Conservation (phyloP, 208 protist species). For the Leishmania mexicana region DNA sequence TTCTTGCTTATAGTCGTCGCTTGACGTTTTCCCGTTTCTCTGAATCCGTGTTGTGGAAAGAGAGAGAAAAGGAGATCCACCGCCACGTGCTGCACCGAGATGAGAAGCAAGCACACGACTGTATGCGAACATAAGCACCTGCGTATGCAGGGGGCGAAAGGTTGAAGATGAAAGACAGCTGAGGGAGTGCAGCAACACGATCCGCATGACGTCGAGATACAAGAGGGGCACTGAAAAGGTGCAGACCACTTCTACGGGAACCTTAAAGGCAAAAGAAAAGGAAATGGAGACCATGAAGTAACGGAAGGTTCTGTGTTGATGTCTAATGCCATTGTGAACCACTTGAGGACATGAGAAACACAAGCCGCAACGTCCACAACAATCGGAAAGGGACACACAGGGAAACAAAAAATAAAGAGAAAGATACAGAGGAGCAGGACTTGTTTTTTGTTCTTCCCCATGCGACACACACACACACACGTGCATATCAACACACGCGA, state of each 20-base stretch:
- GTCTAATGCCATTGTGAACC: too few relatives aligned
- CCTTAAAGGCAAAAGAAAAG: not conserved
- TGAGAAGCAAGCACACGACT: not conserved
- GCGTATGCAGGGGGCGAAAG: not conserved
- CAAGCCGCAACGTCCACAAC: not conserved
- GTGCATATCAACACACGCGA: not conserved
- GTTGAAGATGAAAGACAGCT: not conserved
- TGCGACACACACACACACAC: not conserved
- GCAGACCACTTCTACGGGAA: not conserved
- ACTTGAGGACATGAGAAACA: conserved; percentile 3
- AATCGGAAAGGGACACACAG: not conserved
- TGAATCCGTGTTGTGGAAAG: not conserved
- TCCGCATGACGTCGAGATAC: not conserved
- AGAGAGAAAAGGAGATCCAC: not conserved
- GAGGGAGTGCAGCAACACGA: not conserved
- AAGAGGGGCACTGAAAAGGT: not conserved
- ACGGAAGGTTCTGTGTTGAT: not conserved
- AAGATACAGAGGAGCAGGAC: not conserved
- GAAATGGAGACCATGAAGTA: not conserved
- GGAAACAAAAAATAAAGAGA: not conserved
- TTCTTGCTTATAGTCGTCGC: not conserved
- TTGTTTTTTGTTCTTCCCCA: too few relatives aligned
- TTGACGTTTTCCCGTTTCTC: not conserved
- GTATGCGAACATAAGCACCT: not conserved
- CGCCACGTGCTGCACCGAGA: not conserved